Evolutionary conservation across 768 basidiomycete species (phyloP), one percentile per base, ranked within the genome.

Genomic region (Auricularia auricula-judae): DNA sequence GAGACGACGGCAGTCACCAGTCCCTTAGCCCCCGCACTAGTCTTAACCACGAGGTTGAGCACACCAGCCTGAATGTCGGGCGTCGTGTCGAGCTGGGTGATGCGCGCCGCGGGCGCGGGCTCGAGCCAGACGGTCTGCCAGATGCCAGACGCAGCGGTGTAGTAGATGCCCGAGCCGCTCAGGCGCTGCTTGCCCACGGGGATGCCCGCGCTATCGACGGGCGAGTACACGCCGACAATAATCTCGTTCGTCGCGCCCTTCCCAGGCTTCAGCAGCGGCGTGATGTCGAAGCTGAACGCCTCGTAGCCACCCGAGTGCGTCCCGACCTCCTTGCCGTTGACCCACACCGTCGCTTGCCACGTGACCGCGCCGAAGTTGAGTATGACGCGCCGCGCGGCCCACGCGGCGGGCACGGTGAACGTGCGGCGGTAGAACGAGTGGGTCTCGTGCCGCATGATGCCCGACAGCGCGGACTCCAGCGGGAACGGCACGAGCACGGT

Each of bases 91-190:
- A 59, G 56, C 23, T 35, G 56, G 11, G 56, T 59, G 56, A 59
- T 35, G 34, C 18, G 56, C 23, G 56, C 56, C 4, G 56, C 56
- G 7, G 23, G 23, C 8, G 56, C 33, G 7, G 56, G 56, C 56
- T 59, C 56, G 56, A 59, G 56, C 56, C 56, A 59, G 34, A 59
- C 56, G 10, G 56, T 59, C 34, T 59, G 56, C 56, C 56, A 59
- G 56, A 59, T 59, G 29, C 56, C 56, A 8, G 56, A 29, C 56
- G 56, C 56, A 4, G 56, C 23, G 0, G 56, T 59, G 1, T 59
- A 59, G 23, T 5, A 59, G 56, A 59, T 59, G 56, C 56, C 29
- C 8, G 23, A 29, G 29, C 56, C 56, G 56, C 33, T 59, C 23
- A 59, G 23, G 10, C 56, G 56, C 23, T 59, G 56, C 56, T 59